Base-by-base conservation (phyloP, 345 rosid species). In the Pistacia atlantica region DNA sequence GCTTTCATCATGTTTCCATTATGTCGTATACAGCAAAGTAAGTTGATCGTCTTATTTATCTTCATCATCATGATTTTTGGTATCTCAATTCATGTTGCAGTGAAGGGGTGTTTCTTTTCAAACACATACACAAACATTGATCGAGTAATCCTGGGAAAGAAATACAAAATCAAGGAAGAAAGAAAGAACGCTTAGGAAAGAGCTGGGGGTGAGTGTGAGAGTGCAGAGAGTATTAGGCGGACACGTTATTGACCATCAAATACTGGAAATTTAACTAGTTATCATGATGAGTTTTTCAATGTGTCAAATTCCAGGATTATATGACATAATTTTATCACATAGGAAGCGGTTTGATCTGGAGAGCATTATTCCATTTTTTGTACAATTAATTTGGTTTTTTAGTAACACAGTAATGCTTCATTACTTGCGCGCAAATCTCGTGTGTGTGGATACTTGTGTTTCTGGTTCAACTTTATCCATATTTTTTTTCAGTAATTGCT, bases 1-100 rank as follows among this genome's bases (percentile, higher is more conserved):
- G 99, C 65, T 95, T 93, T 85, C 87, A 92, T 58, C 85, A 93
- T 78, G 99, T 95, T 69, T 90, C 98, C 67, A 93, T 95, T 86
- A 92, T 95, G 99, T 95, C 99, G 55, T 95, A 95, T 78, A 95
- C 98, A 1, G 98, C 99, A 63, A 95, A 95, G 98, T 95, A 89
- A 88, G 42, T 11, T 20, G 10, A 76, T 74, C 49, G 16, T 64
- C 54, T 48, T n/a, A 37, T 67, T 45, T 25, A n/a, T 33, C 25
- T 10, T 57, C 69, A 45, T 18, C 33, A 11, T 22, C 57, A 2
- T 31, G 38, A 28, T 52, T 65, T 58, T 62, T 56, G n/a, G 12
- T 12, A 17, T 72, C 28, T 18, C 22, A 22, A 22, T 58, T 1
- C 42, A 22, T 45, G 65, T 38, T 48, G 20, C 42, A 13, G 3